Conservation (phyloP, 441 rosid genomes). For the Populus hybrid region DNA sequence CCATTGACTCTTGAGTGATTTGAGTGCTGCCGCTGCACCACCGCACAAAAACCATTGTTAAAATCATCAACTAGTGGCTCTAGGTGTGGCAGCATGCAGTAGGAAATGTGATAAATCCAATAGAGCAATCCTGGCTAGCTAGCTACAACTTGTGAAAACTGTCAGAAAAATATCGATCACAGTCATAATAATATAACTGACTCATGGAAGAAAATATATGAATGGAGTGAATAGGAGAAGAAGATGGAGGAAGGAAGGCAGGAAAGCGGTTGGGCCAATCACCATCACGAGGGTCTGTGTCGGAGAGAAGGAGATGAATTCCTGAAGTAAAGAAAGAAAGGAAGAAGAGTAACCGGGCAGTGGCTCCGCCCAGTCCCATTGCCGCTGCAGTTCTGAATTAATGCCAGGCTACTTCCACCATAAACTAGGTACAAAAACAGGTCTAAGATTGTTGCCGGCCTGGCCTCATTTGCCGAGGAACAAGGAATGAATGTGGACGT, state of each 20-base stretch:
- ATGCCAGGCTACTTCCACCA: background rate
- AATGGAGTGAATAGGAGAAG: background rate
- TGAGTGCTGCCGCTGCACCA: conserved; percentile 62
- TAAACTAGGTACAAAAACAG: conserved; percentile 10
- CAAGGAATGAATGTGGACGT: background rate
- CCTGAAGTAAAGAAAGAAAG: conserved; percentile 32
- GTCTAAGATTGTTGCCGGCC: conserved; percentile 3
- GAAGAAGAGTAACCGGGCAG: conserved; percentile 30
- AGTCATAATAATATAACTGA: background rate
- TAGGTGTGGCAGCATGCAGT: background rate
- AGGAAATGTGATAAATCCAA: too few relatives aligned
- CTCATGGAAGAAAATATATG: background rate
- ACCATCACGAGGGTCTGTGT: conserved; percentile 77
- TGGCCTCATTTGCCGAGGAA: conserved; percentile 1
- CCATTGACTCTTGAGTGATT: conserved; percentile 74
- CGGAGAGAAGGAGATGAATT: conserved; percentile 35
- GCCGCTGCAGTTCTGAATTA: conserved; percentile 18
- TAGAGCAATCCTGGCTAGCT: background rate
- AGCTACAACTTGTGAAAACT: background rate
- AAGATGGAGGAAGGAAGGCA: background rate
- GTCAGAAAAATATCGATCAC: background rate
- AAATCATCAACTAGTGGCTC: too few relatives aligned
- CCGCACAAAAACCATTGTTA: background rate
- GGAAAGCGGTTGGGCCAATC: background rate
- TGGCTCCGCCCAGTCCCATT: conserved; percentile 21